Evolutionary conservation across 805 yeast genomes (phyloP), one percentile per base, ranked within the genome.

Genomic region (Millerozyma acaciae): DNA sequence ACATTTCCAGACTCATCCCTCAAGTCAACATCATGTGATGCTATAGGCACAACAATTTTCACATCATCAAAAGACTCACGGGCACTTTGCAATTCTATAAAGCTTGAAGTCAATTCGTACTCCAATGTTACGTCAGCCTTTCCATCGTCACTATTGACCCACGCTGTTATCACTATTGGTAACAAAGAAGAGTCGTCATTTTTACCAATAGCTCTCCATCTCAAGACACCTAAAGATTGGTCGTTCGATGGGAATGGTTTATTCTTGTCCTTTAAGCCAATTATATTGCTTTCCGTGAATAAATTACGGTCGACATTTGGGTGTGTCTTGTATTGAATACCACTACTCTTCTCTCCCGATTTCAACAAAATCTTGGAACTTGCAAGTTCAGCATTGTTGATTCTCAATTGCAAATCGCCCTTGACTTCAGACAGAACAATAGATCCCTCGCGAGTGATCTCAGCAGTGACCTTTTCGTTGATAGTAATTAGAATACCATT

Each of bases 221-320:
- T 82, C 50, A 93, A 75, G 19, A 90, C 95, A 43, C 95, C 95
- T 45, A 90, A 73, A 32, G 86, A 78, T 54, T 86, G 90, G 55
- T 88, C 95, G 58, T 89, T 87, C 7, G 88, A 71, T 24, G 97
- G 97, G 76, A 93, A 89, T 21, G 88, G 76, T 53, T 86, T 85
- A 28, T 72, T 53, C 34, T 77, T 66, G 55, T 89, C 95, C 55
- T 84, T 85, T 51, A 89, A 73, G 1, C 83, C 83, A 50, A 93
- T 78, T 26, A 73, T 59, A 37, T 73, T 67, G 10, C 67, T 57
- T 9, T 72, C 55, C 28, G 73, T 69, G 58, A 90, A 93, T 51
- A 76, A 59, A 26, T 64, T 65, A 51, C 84, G 81, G 63, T 93
- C 97, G 44, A 93, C 94, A 55, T 90, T 89, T 43, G 98, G 98